Evolutionary conservation across 2,329 filamentous ascomycete genomes (phyloP).

Genomic region (Metarhizium rileyi): DNA sequence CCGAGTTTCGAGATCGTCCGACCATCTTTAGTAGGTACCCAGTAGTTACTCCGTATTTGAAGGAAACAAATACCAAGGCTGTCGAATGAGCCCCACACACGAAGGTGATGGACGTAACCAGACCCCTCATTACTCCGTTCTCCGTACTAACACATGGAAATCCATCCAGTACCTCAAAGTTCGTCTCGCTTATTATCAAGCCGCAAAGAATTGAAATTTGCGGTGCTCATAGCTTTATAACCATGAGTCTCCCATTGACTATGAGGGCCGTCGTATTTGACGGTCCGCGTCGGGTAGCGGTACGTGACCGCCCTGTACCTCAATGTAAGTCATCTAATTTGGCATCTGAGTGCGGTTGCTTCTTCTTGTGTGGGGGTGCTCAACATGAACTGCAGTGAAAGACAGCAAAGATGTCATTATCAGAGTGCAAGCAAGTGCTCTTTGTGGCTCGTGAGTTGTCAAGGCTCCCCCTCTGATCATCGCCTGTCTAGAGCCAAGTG

Average conservation of each 20-base stretch:
- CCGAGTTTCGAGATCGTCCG: too few relatives aligned
- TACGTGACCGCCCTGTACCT: constrained; percentile 74
- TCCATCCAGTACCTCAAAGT: not conserved
- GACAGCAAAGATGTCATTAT: constrained; percentile 69
- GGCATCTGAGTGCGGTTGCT: not conserved
- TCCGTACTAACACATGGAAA: not conserved
- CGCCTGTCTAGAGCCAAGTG: not conserved
- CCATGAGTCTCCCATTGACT: constrained; percentile 33
- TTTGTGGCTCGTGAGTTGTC: constrained; percentile 72
- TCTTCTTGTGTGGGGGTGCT: not conserved
- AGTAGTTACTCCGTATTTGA: too few relatives aligned
- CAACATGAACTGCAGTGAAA: constrained; percentile 38
- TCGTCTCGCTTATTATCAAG: not conserved
- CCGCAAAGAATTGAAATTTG: not conserved
- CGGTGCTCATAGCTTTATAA: not conserved
- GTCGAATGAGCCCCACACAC: too few relatives aligned
- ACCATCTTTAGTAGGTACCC: too few relatives aligned
- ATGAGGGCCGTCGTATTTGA: constrained; percentile 92
- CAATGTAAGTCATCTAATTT: constrained; percentile 28
- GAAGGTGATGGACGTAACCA: too few relatives aligned
- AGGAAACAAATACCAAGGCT: too few relatives aligned
- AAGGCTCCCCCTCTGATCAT: not conserved
- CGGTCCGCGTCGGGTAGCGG: constrained; percentile 60
- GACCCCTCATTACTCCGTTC: not conserved
- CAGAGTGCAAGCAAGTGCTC: constrained; percentile 70